phyloP scores from a whole-genome alignment of 768 basidiomycete genomes.

The Suillus cothurnatus region DNA sequence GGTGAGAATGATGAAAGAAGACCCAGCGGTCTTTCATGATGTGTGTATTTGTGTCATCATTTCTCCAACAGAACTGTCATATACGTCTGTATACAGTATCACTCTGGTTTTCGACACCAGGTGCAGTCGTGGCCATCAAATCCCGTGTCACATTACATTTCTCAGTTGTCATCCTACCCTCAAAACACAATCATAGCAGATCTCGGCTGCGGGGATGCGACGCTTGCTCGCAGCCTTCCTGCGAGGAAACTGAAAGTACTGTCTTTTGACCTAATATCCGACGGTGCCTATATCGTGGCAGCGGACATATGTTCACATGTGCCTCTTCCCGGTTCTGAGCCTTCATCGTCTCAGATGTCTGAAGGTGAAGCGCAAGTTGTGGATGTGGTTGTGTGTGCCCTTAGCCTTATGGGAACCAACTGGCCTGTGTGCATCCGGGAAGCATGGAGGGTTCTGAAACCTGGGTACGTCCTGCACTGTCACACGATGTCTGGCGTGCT shows the following conservation, averaged over 20 bases:
- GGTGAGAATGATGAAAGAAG: slow-evolving; percentile 78
- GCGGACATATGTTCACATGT: slow-evolving; percentile 85
- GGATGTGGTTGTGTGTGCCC: slow-evolving; percentile 89
- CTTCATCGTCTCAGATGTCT: slow-evolving; percentile 37
- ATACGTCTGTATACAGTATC: slow-evolving; percentile 64
- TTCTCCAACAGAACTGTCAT: slow-evolving; percentile 16
- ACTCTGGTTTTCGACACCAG: slow-evolving; percentile 88
- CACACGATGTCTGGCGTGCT: slow-evolving; percentile 6
- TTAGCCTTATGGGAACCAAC: slow-evolving; percentile 96
- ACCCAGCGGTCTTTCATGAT: slow-evolving; percentile 81
- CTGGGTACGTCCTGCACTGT: slow-evolving; percentile 56
- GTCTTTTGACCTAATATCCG: slow-evolving; percentile 82
- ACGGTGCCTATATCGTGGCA: slow-evolving; percentile 75
- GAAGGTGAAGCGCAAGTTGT: slow-evolving; percentile 74
- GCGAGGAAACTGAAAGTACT: slow-evolving; percentile 69
- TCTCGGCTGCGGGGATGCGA: slow-evolving; percentile 94
- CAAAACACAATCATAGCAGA: slow-evolving; percentile 80
- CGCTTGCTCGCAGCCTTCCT: slow-evolving; percentile 73
- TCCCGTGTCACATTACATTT: slow-evolving; percentile 83
- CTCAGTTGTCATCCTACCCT: slow-evolving; percentile 63
- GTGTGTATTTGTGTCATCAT: slow-evolving; percentile 42
- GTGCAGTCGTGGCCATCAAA: slow-evolving; percentile 94
- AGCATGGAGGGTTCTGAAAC: slow-evolving; percentile 83
- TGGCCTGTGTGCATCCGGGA: slow-evolving; percentile 93
- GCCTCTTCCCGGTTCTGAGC: slow-evolving; percentile 84